A percentile compares a stretch with the other conserved stretches of the same genome.
phyloP scores from a whole-genome alignment of 2,329 filamentous ascomycete species.

The Paramyrothecium roridum region DNA sequence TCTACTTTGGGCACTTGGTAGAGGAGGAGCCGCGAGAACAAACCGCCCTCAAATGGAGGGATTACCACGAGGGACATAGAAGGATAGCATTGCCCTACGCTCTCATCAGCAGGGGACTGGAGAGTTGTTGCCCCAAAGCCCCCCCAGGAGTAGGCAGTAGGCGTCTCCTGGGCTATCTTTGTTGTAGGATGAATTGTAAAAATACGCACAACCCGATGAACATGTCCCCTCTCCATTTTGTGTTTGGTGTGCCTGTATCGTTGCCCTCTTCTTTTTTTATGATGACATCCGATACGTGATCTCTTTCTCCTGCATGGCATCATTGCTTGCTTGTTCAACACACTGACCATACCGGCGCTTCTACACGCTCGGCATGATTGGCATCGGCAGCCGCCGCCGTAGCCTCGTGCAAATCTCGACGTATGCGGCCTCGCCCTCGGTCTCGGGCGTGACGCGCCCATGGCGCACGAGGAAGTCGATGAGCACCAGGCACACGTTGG shows the following conservation, averaged over 20 bases:
- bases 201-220: neutral
- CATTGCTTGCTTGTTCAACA: too few species aligned
- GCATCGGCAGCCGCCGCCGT: constrained; percentile 40
- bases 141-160: neutral
- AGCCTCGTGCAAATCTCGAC: constrained; percentile 58
- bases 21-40: neutral
- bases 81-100: neutral
- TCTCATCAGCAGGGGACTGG: neutral
- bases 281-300: neutral
- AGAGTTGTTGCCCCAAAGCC: neutral
- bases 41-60: neutral
- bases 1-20: neutral
- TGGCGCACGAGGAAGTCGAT: constrained; percentile 81
- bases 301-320: too few species aligned
- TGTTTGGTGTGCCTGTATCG: too few species aligned
- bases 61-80: neutral
- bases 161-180: neutral
- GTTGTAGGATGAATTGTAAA: constrained; percentile 13
- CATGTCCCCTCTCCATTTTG: too few species aligned
- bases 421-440: constrained; percentile 70
- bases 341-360: too few species aligned
- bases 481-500: constrained; percentile 75
- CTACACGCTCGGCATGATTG: constrained; percentile 19
- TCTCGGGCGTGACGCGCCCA: constrained; percentile 68
- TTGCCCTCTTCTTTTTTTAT: too few species aligned